Conservation (phyloP, 2,329 filamentous ascomycete species). For the Alternaria triticimaculans region DNA sequence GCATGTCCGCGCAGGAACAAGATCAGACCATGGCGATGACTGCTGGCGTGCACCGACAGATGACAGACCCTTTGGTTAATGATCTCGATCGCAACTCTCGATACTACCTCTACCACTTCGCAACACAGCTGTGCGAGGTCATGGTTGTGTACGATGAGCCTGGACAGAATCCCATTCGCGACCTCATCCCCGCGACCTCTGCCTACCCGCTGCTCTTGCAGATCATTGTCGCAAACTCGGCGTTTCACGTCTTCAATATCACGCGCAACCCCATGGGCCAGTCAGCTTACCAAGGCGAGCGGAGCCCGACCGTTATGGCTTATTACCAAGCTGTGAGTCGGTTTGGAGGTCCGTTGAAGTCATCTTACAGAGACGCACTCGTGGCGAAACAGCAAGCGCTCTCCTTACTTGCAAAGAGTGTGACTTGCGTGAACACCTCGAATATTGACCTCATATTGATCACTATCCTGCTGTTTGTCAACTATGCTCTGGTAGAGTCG, state of each 20-base stretch:
- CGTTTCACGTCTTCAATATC: conserved; percentile 55
- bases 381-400: conserved; percentile 58
- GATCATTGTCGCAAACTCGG: conserved; percentile 56
- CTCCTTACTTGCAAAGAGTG: conserved; percentile 48
- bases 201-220: conserved; percentile 55
- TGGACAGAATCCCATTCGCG: conserved; percentile 57
- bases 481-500: conserved; percentile 59
- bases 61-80: conserved; percentile 64
- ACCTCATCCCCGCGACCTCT: conserved; percentile 55
- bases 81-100: conserved; percentile 57
- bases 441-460: conserved; percentile 54
- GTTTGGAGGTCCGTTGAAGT: conserved; percentile 45
- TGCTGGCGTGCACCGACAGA: conserved; percentile 48
- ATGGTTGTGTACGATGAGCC: conserved; percentile 57
- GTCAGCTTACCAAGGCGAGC: conserved; percentile 42
- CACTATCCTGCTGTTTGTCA: conserved; percentile 57
- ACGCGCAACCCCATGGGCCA: conserved; percentile 42
- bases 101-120: conserved; percentile 58
- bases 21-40: conserved; percentile 26
- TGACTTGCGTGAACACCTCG: conserved; percentile 34
- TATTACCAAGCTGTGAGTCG: conserved; percentile 47
- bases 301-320: conserved; percentile 41
- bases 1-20: conserved; percentile 8
- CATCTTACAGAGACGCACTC: conserved; percentile 47
- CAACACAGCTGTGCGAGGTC: conserved; percentile 61